Evolutionary conservation across 441 rosid genomes (phyloP).

Genomic region (Jatropha podagrica): DNA sequence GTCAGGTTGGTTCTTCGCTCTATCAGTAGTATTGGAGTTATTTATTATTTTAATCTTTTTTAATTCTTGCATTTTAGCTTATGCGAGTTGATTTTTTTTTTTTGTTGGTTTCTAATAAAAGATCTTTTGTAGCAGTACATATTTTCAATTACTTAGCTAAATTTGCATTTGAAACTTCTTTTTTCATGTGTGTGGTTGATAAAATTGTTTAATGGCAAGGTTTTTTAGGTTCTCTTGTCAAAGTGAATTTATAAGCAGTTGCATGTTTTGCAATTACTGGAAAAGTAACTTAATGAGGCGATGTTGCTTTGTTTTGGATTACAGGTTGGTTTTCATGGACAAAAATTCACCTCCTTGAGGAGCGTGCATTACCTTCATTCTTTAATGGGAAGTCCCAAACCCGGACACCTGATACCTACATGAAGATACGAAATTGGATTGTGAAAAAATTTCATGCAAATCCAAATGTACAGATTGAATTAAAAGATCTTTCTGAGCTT

Average conservation of each 20-base stretch:
- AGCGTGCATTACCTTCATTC: constrained; percentile 72
- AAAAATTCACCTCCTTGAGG: constrained; percentile 76
- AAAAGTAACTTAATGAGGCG: background rate
- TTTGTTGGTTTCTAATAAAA: background rate
- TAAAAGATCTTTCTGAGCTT: constrained; percentile 72
- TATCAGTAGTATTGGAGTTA: background rate
- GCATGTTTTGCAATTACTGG: too few relatives aligned
- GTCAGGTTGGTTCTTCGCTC: background rate
- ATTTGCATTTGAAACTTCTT: background rate
- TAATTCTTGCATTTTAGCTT: background rate
- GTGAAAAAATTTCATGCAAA: constrained; percentile 70
- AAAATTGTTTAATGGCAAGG: background rate
- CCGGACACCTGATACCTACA: constrained; percentile 61
- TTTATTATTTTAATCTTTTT: background rate
- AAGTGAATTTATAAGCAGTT: background rate
- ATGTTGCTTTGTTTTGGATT: constrained; percentile 6
- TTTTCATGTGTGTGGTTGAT: background rate
- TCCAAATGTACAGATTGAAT: constrained; percentile 61
- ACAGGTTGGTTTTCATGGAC: constrained; percentile 99
- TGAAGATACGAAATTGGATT: constrained; percentile 85
- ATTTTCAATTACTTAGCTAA: background rate
- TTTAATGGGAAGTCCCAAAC: constrained; percentile 71
- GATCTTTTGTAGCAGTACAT: background rate
- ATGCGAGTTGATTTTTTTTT: background rate
- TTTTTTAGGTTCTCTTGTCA: background rate